These are phyloP conservation scores for Pseudogymnoascus sp. DNA, from an alignment of 2,329 filamentous ascomycete genomes.

Conservation along the genomic window DNA sequence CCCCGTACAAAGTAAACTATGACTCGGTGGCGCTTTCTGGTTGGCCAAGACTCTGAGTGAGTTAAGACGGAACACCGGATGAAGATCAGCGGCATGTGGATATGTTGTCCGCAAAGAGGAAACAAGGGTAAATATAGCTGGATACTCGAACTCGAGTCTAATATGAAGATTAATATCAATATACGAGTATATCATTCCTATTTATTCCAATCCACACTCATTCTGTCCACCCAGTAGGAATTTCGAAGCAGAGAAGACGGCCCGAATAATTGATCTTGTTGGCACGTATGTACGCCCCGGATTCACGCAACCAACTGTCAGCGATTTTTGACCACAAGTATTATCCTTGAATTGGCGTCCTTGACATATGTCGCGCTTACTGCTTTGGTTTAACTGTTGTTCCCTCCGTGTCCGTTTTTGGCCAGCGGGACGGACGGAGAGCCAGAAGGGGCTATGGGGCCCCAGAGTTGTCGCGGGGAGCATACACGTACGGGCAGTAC, in stretches of 20 bases:
- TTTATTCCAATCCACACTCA: not conserved
- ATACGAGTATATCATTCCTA: not conserved
- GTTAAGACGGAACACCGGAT: constrained; percentile 2
- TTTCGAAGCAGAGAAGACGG: not conserved
- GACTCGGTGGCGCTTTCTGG: not conserved
- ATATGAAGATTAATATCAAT: not conserved
- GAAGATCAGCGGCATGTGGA: not conserved
- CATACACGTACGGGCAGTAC: not conserved
- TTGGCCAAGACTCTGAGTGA: not conserved
- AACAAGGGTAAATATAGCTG: not conserved
- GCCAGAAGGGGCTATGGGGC: not conserved
- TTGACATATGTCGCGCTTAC: not conserved
- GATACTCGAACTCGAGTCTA: not conserved
- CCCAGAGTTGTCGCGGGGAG: not conserved
- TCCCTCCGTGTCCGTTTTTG: not conserved
- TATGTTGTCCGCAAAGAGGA: not conserved
- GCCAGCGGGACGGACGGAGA: not conserved
- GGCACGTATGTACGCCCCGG: not conserved
- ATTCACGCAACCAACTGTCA: not conserved
- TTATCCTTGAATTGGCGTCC: not conserved
- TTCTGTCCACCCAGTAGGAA: not conserved
- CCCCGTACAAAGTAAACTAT: not conserved
- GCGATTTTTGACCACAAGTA: not conserved
- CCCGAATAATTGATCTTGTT: not conserved
- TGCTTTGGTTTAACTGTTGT: not conserved